Base-by-base conservation (phyloP, 1,139 yeast genomes). In the Taiozyma sp. region DNA sequence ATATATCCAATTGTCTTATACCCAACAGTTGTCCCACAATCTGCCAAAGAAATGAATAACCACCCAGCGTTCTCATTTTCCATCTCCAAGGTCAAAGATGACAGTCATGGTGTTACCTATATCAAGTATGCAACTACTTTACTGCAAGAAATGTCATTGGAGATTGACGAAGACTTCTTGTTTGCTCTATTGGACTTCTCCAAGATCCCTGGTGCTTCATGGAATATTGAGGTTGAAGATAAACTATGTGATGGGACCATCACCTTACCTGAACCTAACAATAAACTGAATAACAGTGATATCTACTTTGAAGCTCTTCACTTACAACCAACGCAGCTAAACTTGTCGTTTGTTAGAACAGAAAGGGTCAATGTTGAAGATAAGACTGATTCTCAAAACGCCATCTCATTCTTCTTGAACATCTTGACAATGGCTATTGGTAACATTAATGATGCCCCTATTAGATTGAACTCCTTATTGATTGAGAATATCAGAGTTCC, bases 341-440 rank as follows among this genome's bases (percentile, higher is more conserved):
- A 93, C 66, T 67, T 95, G 48, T 92, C 99, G 2, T 95, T 95
- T 75, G 93, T 89, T 24, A 79, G 98, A 58, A 91, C 98, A 0
- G 97, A 91, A 64, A 74, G 90, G 52, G 77, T 87, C 34, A 84
- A 85, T 65, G 79, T 79, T 45, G 81, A 77, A 58, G 86, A 79
- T 51, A 72, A 76, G 48, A 70, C 80, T 0, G 73, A 80, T 0
- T 73, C 89, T 1, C 83, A 80, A 51, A 87, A 86, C 58, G 76
- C 96, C 0, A 68, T 78, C 57, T 79, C 83, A 78, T 87, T 86
- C 68, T 84, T 91, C 62, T 77, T 89, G 59, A 91, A 93, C 65
- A 84, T 93, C 46, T 73, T 95, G 55, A 91, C 98, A 0, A 92
- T 92, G 98, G 96, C 99, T 0, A 82, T 95, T 58, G 99, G 99